These are phyloP conservation scores for Tuber brumale DNA, from an alignment of 495 filamentous ascomycete species.

Conservation along the genomic window DNA sequence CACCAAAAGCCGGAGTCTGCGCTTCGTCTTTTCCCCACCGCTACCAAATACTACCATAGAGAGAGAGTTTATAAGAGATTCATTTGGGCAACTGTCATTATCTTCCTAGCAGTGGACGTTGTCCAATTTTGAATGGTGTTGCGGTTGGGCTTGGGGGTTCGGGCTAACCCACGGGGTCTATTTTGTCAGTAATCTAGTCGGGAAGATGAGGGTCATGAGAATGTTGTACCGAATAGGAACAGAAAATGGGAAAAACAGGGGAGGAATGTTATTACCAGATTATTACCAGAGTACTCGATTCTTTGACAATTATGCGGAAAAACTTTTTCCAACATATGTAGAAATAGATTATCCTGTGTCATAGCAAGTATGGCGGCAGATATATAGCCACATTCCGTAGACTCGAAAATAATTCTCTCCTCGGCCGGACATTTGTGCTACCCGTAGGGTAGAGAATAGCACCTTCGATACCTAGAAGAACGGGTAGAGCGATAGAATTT, in stretches of 20 bases:
- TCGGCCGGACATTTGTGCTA: too few relatives aligned
- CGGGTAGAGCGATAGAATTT: too few relatives aligned
- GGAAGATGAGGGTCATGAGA: too few relatives aligned
- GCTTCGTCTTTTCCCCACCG: not conserved
- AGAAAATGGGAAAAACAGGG: too few relatives aligned
- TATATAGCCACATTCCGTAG: not conserved
- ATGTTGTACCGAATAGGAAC: too few relatives aligned
- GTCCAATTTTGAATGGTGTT: not conserved
- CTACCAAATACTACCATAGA: not conserved
- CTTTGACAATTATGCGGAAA: not conserved
- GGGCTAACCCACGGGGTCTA: too few relatives aligned
- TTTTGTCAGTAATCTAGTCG: too few relatives aligned
- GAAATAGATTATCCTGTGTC: not conserved
- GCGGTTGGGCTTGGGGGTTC: not conserved
- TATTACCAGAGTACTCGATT: not conserved
- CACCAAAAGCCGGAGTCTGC: not conserved
- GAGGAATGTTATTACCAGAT: not conserved
- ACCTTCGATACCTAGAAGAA: not conserved
- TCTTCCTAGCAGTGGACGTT: not conserved
- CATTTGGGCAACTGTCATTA: not conserved
- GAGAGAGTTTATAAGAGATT: not conserved
- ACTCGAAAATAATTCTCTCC: too few relatives aligned
- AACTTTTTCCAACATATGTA: not conserved
- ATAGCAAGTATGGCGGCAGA: not conserved
- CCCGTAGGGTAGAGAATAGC: not conserved